Percentiles rank a stretch among this genome's conserved stretches.
These are phyloP conservation scores for Amphirosellinia nigrospora DNA, from an alignment of 495 filamentous ascomycete species.

Conservation along the genomic window DNA sequence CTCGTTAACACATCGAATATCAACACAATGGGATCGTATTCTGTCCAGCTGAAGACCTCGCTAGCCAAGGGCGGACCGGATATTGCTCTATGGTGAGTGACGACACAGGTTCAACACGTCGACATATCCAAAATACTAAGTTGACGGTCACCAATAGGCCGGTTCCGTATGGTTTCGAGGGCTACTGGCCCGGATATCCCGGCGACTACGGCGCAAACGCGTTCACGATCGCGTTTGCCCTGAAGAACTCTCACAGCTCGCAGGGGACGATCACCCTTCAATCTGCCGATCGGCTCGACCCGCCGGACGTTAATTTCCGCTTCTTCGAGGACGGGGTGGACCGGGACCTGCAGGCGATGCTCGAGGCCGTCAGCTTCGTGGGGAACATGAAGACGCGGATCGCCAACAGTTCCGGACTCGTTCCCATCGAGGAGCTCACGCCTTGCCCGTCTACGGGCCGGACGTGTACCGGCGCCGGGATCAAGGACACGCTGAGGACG, in stretches of 20 bases:
- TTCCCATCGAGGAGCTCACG: conserved; percentile 40
- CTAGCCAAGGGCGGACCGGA: conserved; percentile 29
- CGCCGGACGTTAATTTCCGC: conserved; percentile 54
- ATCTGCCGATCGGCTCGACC: conserved; percentile 52
- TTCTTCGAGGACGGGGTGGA: conserved; percentile 49
- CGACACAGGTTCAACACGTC: not conserved
- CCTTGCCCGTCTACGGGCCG: conserved; percentile 34
- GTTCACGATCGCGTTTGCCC: conserved; percentile 32
- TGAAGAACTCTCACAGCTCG: conserved; percentile 44
- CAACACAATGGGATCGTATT: conserved; percentile 28
- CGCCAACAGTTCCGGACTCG: conserved; percentile 26
- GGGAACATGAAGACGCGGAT: conserved; percentile 36
- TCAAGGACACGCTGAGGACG: conserved; percentile 46
- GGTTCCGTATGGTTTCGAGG: conserved; percentile 42
- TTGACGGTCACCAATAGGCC: conserved; percentile 33
- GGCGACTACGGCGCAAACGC: conserved; percentile 27
- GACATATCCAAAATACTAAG: not conserved
- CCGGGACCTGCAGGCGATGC: conserved; percentile 49
- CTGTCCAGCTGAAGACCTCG: conserved; percentile 40
- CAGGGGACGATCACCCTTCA: conserved; percentile 49
- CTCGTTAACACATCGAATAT: conserved; percentile 29
- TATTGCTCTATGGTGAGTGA: conserved; percentile 34
- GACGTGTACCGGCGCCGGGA: conserved; percentile 39
- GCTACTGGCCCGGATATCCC: conserved; percentile 43
- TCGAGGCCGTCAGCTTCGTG: conserved; percentile 51